Evolutionary conservation across 2,329 filamentous ascomycete species (phyloP), one percentile per base, ranked within the genome.

Genomic region (Cylindrodendrum hubeiense): DNA sequence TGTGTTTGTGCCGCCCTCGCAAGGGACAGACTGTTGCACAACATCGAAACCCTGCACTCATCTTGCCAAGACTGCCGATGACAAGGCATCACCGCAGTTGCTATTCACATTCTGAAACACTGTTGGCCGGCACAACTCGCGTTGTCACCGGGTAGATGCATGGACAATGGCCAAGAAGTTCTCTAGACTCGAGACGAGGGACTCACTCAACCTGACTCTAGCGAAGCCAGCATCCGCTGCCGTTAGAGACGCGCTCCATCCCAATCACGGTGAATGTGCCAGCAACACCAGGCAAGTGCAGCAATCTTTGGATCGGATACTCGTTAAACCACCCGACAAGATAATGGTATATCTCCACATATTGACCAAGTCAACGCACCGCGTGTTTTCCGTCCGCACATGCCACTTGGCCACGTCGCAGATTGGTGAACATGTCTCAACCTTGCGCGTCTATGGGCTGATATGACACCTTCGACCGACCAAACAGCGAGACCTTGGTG

Each of bases 401-500:
- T 24, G 17, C 30, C n/a, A n/a, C 26, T 19, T 12, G 24, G 17
- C 17, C 13, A 28, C 17, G 2, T 41, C 19, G 28, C 17, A 26
- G 21, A 37, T 44, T 56, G 46, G 34, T 41, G 55, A 56, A 28
- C 65, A 49, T 61, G 55, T 71, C 58, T 71, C 64, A 63, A 58
- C 55, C 55, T 59, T 60, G 62, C 63, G 55, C 47, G 47, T 41
- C 2, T 39, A 34, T 28, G 10, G 30, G 52, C 54, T 60, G 52
- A 55, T 55, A 59, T 21, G 37, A 55, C 39, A 50, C 34, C 28
- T 24, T 33, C 49, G 37, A 37, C 59, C 26, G 49, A 33, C 50
- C 63, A 60, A 41, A 55, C 50, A 71, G 26, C 13, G 10, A 12
- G 15, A 30, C 19, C 7, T 12, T 12, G 7, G 15, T 44, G 13